These are phyloP conservation scores for Phaeophleospora eucalypticola DNA, from an alignment of 2,329 filamentous ascomycete species.

Conservation along the genomic window DNA sequence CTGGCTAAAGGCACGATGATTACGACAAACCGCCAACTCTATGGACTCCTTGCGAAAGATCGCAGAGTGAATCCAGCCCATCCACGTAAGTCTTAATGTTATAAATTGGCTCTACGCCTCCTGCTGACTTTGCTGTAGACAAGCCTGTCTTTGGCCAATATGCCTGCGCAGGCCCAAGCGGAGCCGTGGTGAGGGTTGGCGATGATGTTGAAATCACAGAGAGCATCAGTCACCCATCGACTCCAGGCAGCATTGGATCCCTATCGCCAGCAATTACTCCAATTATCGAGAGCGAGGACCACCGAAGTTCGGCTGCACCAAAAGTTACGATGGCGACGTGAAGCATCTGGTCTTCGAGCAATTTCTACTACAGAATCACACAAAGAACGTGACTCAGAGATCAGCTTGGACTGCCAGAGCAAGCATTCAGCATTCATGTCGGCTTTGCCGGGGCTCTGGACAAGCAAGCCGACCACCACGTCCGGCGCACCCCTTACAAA, in stretches of 20 bases:
- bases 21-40: slow-evolving; percentile 31
- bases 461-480: too few relatives aligned
- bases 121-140: slow-evolving; percentile 20
- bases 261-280: slow-evolving; percentile 30
- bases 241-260: slow-evolving; percentile 35
- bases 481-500: too few relatives aligned
- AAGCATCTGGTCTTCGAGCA: not conserved
- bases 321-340: slow-evolving; percentile 8
- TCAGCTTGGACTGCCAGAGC: too few relatives aligned
- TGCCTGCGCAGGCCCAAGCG: slow-evolving; percentile 33
- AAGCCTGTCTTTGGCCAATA: slow-evolving; percentile 36
- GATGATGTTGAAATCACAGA: slow-evolving; percentile 32
- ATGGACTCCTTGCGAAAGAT: slow-evolving; percentile 32
- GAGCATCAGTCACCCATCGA: slow-evolving; percentile 14
- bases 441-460: too few relatives aligned
- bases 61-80: slow-evolving; percentile 30
- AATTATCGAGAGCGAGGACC: slow-evolving; percentile 1
- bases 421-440: too few relatives aligned
- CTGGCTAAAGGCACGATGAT: slow-evolving; percentile 32
- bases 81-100: slow-evolving; percentile 21
- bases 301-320: slow-evolving; percentile 5
- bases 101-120: not conserved
- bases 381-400: too few relatives aligned
- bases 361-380: not conserved
- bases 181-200: slow-evolving; percentile 30